Base-by-base conservation (phyloP, 1,284 basidiomycete species). In the Trichosporon faecale region DNA sequence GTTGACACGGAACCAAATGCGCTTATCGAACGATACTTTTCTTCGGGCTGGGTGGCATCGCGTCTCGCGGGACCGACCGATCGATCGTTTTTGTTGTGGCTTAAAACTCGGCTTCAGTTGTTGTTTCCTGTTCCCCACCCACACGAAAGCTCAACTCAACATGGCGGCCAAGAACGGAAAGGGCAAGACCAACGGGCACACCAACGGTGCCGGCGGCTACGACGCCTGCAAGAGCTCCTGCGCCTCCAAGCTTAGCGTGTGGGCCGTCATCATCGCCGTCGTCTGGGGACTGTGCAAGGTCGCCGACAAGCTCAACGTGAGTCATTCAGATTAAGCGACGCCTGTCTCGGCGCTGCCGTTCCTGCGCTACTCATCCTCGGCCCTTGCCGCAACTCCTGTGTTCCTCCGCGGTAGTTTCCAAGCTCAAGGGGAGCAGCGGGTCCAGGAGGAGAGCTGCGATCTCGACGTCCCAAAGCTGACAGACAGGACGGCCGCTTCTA, bases 401-500 rank as follows among this genome's bases (percentile, higher is more conserved):
- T 29, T 31, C 14, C 25, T n/a, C 33, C 33, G 25, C 21, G 49
- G 55, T n/a, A n/a, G n/a, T n/a, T n/a, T n/a, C n/a, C n/a, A 21
- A 68, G 23, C 29, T 35, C 6, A 27, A 27, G 3, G 14, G 1
- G n/a, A 18, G 40, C 35, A 52, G 44, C 5, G 23, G 18, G 14
- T 37, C 37, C 18, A n/a, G 11, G 61, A 37, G 18, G 61, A 25
- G 21, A 23, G 33, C 29, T 40, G 31, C 2, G 11, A 1, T 3
- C 16, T 25, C 35, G 7, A 9, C n/a, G 33, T 8, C 2, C 8
- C 2, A 5, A 4, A 44, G 35, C 65, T 70, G 44, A 68, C 25
- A 9, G 5, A 29, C 71, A 87, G 86, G 80, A 85, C 70, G 57
- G 57, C 8, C 84, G 83, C 35, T 88, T 86, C 87, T 94, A 93